A percentile compares a stretch with the other conserved stretches of the same genome.
Conservation (phyloP, 805 yeast species). For the Ogataea sp. region DNA sequence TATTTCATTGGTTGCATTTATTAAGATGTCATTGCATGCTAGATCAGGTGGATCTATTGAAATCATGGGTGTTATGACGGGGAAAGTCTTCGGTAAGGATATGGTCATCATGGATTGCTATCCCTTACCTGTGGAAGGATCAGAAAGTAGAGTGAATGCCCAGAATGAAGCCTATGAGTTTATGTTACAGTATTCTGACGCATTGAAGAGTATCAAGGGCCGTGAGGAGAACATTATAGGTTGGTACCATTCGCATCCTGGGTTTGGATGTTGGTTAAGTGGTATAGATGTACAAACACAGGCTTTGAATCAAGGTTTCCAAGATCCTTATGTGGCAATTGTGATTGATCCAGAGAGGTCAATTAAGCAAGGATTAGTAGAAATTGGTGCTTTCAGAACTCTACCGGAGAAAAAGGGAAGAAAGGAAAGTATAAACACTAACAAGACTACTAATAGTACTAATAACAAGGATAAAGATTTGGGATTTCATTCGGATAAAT, state of each 20-base stretch:
- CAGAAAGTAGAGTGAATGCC: conserved; percentile 94
- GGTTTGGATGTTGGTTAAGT: conserved; percentile 93
- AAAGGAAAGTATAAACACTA: too few relatives aligned
- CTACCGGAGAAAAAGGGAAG: conserved; percentile 23
- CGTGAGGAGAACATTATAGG: conserved; percentile 77
- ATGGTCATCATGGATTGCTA: conserved; percentile 75
- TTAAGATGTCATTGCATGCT: conserved; percentile 76
- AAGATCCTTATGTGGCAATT: conserved; percentile 85
- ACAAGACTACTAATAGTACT: too few relatives aligned
- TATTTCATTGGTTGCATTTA: conserved; percentile 62
- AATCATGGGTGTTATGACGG: conserved; percentile 92
- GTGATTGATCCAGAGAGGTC: conserved; percentile 82
- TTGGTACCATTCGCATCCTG: conserved; percentile 97
- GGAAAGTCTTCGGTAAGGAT: conserved; percentile 48
- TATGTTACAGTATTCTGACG: conserved; percentile 76
- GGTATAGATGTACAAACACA: conserved; percentile 94
- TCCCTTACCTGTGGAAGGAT: conserved; percentile 89
- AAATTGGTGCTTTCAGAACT: conserved; percentile 86
- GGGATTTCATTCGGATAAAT: conserved; percentile 64
- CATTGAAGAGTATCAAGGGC: conserved; percentile 33
- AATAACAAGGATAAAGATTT: conserved; percentile 34
- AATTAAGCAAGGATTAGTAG: conserved; percentile 52
- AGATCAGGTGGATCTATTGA: conserved; percentile 80
- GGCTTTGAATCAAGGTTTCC: conserved; percentile 72
- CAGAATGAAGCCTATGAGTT: conserved; percentile 90